Conservation (phyloP, 352 stramenopile genomes). For the Pythium phragmiticola region DNA sequence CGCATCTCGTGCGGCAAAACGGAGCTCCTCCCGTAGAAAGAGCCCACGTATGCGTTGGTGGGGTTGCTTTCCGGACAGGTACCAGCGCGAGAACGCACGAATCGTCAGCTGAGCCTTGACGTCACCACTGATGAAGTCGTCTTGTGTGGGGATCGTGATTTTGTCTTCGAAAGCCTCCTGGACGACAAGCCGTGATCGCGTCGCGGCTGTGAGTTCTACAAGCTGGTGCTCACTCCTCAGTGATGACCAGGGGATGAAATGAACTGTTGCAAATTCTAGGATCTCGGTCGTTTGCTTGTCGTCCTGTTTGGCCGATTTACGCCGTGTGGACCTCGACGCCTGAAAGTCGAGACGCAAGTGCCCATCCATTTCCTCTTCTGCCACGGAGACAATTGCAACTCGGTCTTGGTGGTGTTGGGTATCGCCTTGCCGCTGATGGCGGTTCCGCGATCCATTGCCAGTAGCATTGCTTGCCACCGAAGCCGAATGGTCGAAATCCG, state of each 20-base stretch:
- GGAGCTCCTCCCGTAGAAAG: conserved; percentile 60
- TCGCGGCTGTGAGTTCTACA: conserved; percentile 55
- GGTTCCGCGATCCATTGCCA: conserved; percentile 5
- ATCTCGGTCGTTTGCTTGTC: neutral
- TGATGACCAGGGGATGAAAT: conserved; percentile 39
- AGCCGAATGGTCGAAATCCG: neutral
- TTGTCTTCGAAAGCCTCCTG: conserved; percentile 38
- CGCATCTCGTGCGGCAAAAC: conserved; percentile 46
- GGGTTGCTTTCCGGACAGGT: conserved; percentile 37
- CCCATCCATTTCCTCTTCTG: conserved; percentile 3
- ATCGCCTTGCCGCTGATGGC: neutral
- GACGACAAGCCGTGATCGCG: conserved; percentile 47
- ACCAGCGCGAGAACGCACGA: conserved; percentile 63
- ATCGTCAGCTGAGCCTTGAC: conserved; percentile 43
- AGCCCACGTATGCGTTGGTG: conserved; percentile 47
- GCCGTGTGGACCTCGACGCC: neutral
- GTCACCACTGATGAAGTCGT: conserved; percentile 51
- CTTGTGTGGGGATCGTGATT: conserved; percentile 35
- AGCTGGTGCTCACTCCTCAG: conserved; percentile 41
- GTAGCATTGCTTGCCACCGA: neutral
- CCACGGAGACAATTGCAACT: conserved; percentile 11
- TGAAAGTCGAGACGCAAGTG: conserved; percentile 27
- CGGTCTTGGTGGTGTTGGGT: neutral
- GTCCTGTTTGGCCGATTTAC: neutral
- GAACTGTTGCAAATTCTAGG: neutral